phyloP scores from a whole-genome alignment of 768 basidiomycete species.

The Leucocoprinus leucothites region DNA sequence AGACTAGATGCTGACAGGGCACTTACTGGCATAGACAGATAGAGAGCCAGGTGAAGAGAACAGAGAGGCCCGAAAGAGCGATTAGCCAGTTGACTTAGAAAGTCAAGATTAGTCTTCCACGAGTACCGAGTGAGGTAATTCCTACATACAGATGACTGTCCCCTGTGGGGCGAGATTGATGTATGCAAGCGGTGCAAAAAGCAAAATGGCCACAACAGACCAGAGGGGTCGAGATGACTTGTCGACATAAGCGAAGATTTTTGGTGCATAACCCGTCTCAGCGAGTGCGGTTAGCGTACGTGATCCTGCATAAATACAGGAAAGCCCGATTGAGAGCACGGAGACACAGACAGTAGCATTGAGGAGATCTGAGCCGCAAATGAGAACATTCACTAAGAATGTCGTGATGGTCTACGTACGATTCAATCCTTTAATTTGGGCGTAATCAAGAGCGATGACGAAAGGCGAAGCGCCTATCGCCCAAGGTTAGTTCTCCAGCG shows the following conservation, averaged over 20 bases:
- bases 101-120: background rate
- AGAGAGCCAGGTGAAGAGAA: constrained; percentile 42
- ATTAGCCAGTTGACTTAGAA: constrained; percentile 39
- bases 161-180: constrained; percentile 35
- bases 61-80: constrained; percentile 44
- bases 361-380: constrained; percentile 26
- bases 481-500: background rate
- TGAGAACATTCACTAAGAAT: too few species aligned
- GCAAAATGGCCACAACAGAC: constrained; percentile 34
- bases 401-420: constrained; percentile 23
- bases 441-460: constrained; percentile 39
- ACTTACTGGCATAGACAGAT: constrained; percentile 46
- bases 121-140: too few species aligned
- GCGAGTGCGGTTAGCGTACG: constrained; percentile 43
- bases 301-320: constrained; percentile 44
- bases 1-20: background rate
- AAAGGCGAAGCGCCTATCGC: constrained; percentile 37
- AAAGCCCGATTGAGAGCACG: constrained; percentile 43
- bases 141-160: constrained; percentile 34
- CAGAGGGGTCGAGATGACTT: constrained; percentile 45
- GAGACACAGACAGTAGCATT: constrained; percentile 44
- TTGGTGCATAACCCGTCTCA: constrained; percentile 46
- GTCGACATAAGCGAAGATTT: constrained; percentile 41
- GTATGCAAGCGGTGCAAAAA: constrained; percentile 38
- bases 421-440: constrained; percentile 37